Evolutionary conservation across 1,284 basidiomycete genomes (phyloP), one percentile per base, ranked within the genome.

Genomic region (Leccinum angustisporum): DNA sequence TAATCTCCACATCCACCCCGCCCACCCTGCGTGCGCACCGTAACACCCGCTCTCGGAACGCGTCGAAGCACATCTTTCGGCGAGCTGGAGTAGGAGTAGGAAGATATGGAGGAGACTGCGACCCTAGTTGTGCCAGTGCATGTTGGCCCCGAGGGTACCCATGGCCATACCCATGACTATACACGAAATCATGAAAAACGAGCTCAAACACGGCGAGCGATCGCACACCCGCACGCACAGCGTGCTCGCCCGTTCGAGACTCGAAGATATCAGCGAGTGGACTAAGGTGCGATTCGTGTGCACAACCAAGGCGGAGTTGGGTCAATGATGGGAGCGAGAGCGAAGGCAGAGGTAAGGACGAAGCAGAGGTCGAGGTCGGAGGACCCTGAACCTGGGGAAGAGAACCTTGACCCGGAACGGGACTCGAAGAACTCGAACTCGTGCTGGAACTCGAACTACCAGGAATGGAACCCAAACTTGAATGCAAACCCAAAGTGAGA

Each of bases 151-250:
- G 5, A 27, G 16, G 25, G 25, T 27, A 11, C 8, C 14, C 25
- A 27, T 8, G 48, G 14, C 48, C 25, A 27, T 51, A 25, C 6
- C 48, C 48, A 27, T 25, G 60, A 7, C 58, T 55, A 14, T 66
- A 68, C 50, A 73, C 59, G 21, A 72, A 73, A 33, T 71, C 72
- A 46, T 73, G 58, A 61, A 71, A 65, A 16, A 72, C 63, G 46
- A 71, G 67, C 13, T 73, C 67, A 14, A 71, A 73, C 9, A 56
- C n/a, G 14, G 57, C 10, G 10, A 71, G 67, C 3, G 58, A 58
- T 0, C n/a, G 38, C 5, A 73, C 62, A 2, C 65, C 61, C 1
- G 61, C 57, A 2, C 36, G 54, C 0, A 10, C 25, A 0, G 70
- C 71, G 7, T 53, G 54, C 1, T 52, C 56, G 7, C 70, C 68